phyloP scores from a whole-genome alignment of 2,329 filamentous ascomycete species.

The Camptophora hylomeconis region DNA sequence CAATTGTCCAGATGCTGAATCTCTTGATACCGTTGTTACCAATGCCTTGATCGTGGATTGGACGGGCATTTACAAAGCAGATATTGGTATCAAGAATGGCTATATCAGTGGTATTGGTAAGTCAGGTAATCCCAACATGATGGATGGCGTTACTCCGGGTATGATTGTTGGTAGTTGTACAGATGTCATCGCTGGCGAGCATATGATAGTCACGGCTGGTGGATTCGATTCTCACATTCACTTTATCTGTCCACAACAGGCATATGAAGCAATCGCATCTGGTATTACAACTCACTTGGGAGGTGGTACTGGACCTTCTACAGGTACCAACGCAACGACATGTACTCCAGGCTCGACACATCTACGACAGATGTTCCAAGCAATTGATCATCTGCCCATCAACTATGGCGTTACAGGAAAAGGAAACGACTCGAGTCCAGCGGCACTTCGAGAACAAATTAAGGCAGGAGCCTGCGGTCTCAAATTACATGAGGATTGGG shows the following conservation, averaged over 20 bases:
- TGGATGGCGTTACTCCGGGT: conserved; percentile 68
- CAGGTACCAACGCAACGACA: conserved; percentile 81
- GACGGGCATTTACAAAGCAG: conserved; percentile 88
- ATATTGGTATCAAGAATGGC: conserved; percentile 85
- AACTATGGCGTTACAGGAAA: conserved; percentile 90
- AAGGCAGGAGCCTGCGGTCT: conserved; percentile 76
- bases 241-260: conserved; percentile 90
- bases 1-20: conserved; percentile 57
- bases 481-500: conserved; percentile 96
- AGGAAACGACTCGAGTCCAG: conserved; percentile 67
- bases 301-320: conserved; percentile 84
- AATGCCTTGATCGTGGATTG: conserved; percentile 88
- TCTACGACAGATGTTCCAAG: conserved; percentile 81
- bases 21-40: conserved; percentile 71
- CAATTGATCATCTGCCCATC: conserved; percentile 65
- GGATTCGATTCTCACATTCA: conserved; percentile 87
- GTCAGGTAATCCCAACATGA: conserved; percentile 91
- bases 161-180: conserved; percentile 81
- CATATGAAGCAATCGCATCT: conserved; percentile 65
- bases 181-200: conserved; percentile 82
- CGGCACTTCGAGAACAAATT: conserved; percentile 65
- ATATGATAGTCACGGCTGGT: conserved; percentile 81
- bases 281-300: conserved; percentile 86
- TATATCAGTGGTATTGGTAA: conserved; percentile 83
- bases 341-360: conserved; percentile 79